Percentiles rank a stretch among this genome's conserved stretches.
Evolutionary conservation across 208 protist genomes (phyloP).

Genomic region (Blechomonas ayalai): DNA sequence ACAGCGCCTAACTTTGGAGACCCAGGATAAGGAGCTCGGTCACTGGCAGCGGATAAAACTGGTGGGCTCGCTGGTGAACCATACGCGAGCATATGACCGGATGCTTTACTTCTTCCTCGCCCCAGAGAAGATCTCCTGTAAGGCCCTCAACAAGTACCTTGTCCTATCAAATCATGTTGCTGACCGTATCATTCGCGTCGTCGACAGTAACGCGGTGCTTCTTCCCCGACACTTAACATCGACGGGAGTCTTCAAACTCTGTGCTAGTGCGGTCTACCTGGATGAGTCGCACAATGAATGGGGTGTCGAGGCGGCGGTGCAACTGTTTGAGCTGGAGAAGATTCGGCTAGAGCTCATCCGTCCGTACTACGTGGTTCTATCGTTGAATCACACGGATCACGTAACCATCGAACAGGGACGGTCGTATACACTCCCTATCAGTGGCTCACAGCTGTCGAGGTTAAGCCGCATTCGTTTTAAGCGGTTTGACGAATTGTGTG

Average conservation of each 20-base stretch:
- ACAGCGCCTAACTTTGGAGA: conserved; percentile 23
- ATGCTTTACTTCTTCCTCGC: conserved; percentile 62
- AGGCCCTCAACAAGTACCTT: conserved; percentile 37
- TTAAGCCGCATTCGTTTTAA: conserved; percentile 40
- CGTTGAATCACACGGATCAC: conserved; percentile 42
- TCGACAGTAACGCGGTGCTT: conserved; percentile 47
- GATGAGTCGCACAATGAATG: conserved; percentile 13
- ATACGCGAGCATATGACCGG: conserved; percentile 33
- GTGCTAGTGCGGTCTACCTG: conserved; percentile 48
- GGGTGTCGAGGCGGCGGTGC: conserved; percentile 38
- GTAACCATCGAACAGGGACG: conserved; percentile 65
- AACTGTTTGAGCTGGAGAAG: conserved; percentile 43
- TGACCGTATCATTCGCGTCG: conserved; percentile 31
- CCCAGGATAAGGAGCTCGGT: conserved; percentile 32
- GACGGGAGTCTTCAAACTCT: conserved; percentile 47
- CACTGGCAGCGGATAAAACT: conserved; percentile 50
- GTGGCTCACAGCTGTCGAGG: conserved; percentile 48
- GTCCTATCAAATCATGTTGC: conserved; percentile 17
- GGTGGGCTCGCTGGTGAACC: conserved; percentile 40
- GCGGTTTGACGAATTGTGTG: conserved; percentile 18
- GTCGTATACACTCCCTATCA: conserved; percentile 56
- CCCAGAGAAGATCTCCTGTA: conserved; percentile 27
- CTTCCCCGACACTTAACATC: conserved; percentile 34
- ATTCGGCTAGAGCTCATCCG: conserved; percentile 35
- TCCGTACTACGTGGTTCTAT: conserved; percentile 50